These are phyloP conservation scores for Hebeloma cylindrosporum DNA, from an alignment of 768 basidiomycete genomes.

Conservation along the genomic window DNA sequence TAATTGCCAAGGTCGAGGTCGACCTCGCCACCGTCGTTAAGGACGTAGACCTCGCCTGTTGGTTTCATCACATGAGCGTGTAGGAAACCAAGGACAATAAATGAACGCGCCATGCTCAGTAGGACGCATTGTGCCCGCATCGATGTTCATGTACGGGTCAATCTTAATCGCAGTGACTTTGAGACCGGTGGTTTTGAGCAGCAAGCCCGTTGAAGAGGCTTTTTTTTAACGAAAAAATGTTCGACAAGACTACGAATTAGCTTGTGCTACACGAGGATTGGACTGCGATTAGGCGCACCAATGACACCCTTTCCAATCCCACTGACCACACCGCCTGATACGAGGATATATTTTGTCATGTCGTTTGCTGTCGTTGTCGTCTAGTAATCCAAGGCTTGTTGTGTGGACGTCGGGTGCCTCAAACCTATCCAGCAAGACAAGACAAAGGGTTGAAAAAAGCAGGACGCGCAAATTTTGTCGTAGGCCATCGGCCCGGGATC, in stretches of 20 bases:
- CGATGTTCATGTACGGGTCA: constrained; percentile 99
- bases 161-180: constrained; percentile 99
- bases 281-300: constrained; percentile 73
- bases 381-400: background rate
- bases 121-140: constrained; percentile 98
- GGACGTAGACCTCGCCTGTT: constrained; percentile 90
- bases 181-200: constrained; percentile 91
- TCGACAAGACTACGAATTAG: background rate
- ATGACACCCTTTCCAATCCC: constrained; percentile 99
- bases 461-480: background rate
- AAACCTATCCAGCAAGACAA: background rate
- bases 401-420: background rate
- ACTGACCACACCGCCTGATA: constrained; percentile 96
- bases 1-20: constrained; percentile 98
- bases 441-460: background rate
- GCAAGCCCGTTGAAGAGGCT: constrained; percentile 96
- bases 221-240: constrained; percentile 3
- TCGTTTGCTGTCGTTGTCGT: constrained; percentile 1
- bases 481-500: constrained; percentile 4
- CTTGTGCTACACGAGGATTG: constrained; percentile 4
- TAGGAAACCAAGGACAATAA: background rate
- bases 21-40: constrained; percentile 98
- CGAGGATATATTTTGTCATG: constrained; percentile 96
- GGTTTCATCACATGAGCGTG: background rate
- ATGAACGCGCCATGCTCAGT: constrained; percentile 86